Conservation (phyloP, 371 early-diverging fungal genomes). For the Mortierella sp. region DNA sequence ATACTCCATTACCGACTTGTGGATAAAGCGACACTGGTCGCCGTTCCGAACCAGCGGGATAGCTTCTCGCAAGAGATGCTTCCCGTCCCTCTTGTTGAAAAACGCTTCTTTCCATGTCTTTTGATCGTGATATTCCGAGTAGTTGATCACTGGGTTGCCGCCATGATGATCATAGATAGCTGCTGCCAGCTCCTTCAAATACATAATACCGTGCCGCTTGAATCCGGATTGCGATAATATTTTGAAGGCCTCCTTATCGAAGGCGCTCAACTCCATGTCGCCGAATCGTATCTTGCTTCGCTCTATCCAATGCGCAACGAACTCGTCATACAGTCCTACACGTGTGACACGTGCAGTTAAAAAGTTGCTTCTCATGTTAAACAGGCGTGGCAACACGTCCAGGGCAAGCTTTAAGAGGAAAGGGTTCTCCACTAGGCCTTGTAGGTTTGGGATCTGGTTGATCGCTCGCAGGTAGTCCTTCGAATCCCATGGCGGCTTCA, state of each 20-base stretch:
- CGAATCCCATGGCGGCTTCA: not conserved
- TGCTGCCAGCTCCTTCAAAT: not conserved
- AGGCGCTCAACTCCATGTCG: not conserved
- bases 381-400: not conserved
- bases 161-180: not conserved
- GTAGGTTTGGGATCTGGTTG: not conserved
- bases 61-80: not conserved
- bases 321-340: not conserved
- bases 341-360: not conserved
- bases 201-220: not conserved
- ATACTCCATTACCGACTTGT: not conserved
- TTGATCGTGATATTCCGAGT: not conserved
- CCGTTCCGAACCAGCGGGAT: not conserved
- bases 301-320: not conserved
- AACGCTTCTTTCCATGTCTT: not conserved
- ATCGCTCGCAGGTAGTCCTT: not conserved
- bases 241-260: not conserved
- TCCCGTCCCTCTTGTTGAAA: not conserved
- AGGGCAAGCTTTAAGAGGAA: not conserved
- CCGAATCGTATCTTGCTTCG: not conserved
- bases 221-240: not conserved
- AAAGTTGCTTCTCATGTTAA: not conserved
- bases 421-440: not conserved
- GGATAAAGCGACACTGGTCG: not conserved
- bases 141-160: not conserved